A percentile compares a stretch with the other conserved stretches of the same genome.
These are phyloP conservation scores for Ambrosiella beaveri DNA, from an alignment of 2,329 filamentous ascomycete species.

Conservation along the genomic window DNA sequence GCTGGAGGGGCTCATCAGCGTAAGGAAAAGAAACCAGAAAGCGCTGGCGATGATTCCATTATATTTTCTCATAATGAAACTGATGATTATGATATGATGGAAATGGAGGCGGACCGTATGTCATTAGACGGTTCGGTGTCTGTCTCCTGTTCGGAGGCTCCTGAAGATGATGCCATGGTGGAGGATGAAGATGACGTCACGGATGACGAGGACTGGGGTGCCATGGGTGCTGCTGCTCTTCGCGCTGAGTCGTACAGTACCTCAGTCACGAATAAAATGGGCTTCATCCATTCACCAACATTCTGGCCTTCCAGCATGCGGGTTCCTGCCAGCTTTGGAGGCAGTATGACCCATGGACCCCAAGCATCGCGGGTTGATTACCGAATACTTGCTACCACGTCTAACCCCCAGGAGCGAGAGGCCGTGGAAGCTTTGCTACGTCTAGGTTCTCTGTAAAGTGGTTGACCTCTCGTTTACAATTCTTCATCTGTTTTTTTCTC, in stretches of 20 bases:
- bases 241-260: constrained; percentile 48
- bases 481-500: constrained; percentile 1
- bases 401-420: constrained; percentile 55
- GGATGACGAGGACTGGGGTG: constrained; percentile 91
- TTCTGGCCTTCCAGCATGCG: constrained; percentile 31
- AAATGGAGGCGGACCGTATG: constrained; percentile 90
- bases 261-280: constrained; percentile 23
- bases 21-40: constrained; percentile 36
- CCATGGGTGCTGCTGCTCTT: constrained; percentile 71
- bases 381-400: constrained; percentile 26
- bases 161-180: constrained; percentile 48
- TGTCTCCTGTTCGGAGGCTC: constrained; percentile 60
- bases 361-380: constrained; percentile 23
- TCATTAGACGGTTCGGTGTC: constrained; percentile 56
- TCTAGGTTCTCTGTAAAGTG: constrained; percentile 34
- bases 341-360: constrained; percentile 37
- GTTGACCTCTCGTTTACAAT: neutral
- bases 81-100: constrained; percentile 47
- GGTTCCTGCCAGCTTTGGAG: constrained; percentile 26
- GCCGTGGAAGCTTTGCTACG: constrained; percentile 65
- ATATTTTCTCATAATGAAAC: constrained; percentile 58
- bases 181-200: constrained; percentile 70
- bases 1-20: constrained; percentile 20
- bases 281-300: constrained; percentile 29
- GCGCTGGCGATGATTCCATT: constrained; percentile 47